phyloP scores from a whole-genome alignment of 768 basidiomycete species.

The Sarcodon sp. region DNA sequence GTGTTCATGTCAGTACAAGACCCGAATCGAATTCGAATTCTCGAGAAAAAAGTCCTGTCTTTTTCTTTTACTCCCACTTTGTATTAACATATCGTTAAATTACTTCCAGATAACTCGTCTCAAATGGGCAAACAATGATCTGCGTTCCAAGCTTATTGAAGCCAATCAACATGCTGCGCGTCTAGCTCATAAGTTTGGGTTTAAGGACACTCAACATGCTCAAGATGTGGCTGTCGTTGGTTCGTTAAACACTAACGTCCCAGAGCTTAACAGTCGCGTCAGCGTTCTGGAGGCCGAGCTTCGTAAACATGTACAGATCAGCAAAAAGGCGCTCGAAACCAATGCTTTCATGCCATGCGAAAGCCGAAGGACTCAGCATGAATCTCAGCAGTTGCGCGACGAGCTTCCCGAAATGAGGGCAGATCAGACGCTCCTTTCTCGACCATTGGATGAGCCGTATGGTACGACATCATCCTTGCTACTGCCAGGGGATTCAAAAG shows the following conservation, averaged over 20 bases:
- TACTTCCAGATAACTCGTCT: constrained; percentile 15
- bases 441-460: no score
- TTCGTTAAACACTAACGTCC: constrained; percentile 20
- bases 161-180: constrained; percentile 20
- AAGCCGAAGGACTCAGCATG: not conserved
- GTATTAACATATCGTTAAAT: not conserved
- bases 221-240: constrained; percentile 25
- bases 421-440: no score
- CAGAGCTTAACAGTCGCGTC: constrained; percentile 22
- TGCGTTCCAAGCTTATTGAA: constrained; percentile 25
- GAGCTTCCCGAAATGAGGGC: not conserved
- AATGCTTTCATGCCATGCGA: not conserved
- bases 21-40: not conserved
- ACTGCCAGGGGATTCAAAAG: no score
- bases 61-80: not conserved
- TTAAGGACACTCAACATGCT: constrained; percentile 27
- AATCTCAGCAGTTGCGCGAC: not conserved
- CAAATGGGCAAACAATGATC: constrained; percentile 20
- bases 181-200: constrained; percentile 31
- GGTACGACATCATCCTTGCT: no score
- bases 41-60: not conserved
- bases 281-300: constrained; percentile 16
- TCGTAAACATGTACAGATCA: not conserved
- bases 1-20: not conserved
- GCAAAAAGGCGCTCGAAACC: not conserved